Evolutionary conservation across 495 filamentous ascomycete genomes (phyloP), one percentile per base, ranked within the genome.

Genomic region (Niebla homalea): DNA sequence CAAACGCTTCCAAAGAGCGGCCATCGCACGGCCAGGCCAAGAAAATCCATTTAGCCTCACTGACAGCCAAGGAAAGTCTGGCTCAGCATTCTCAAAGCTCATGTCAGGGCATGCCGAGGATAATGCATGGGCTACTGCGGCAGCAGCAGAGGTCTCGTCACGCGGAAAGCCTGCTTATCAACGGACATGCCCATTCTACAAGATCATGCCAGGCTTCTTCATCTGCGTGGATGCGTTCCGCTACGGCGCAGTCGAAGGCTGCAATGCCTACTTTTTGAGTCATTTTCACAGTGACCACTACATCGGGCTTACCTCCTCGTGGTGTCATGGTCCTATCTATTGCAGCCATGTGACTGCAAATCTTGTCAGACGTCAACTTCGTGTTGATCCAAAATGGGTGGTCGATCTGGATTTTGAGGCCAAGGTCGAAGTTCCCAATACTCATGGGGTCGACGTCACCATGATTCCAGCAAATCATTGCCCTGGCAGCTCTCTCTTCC

Each of bases 231-330:
- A 99, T 63, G 92, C 93, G 0, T 97, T 99, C 64, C 79, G 89
- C 5, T 99, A 97, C 59, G 93, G 92, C 4, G 85, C 87, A 4
- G 84, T 99, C 0, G 77, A 93, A 62, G 89, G 86, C 0, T 93
- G 87, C 62, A 82, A 85, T 43, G 92, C 90, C 19, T 99, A 99
- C 62, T 99, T 99, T 59, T 75, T 99, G 22, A 94, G 87, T 55
- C 92, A 99, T 60, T 99, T 96, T 56, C 92, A 99, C 65, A 93
- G 85, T 53, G 92, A 99, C 60, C 92, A 99, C 59, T 99, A 99
- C 62, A 77, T 94, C 29, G 92, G 92, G 1, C 72, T 99, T 4
- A 89, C 84, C 20, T 79, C 82, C 10, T 85, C 74, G 41, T 99
- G 92, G 92, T 76, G 73, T 47, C 90, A 97, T 61, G 92, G 92